Evolutionary conservation across 352 stramenopile species (phyloP), one percentile per base, ranked within the genome.

Genomic region (Peronospora farinosa): DNA sequence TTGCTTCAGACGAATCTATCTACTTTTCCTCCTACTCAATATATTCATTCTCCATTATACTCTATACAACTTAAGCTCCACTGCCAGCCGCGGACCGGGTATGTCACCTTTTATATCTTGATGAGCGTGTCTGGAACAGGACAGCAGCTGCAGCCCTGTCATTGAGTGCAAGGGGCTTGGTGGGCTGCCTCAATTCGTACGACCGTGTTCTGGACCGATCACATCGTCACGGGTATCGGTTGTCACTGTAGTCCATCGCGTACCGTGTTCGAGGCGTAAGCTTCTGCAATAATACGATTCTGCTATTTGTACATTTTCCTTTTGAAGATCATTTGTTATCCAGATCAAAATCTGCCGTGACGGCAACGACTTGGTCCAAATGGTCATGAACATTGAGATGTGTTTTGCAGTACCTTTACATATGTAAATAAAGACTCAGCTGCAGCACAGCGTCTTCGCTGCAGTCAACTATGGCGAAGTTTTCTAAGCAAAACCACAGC

Each of bases 241-340:
- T 48, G 77, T 17, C 61, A 78, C 33, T 72, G 69, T 51, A 73
- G 60, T 66, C 61, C 27, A 74, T 86, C n/a, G 41, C 61, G 10
- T 63, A 88, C 55, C 74, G 77, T n/a, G 27, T n/a, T 88, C 43
- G 68, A 84, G 19, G 19, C 19, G 19, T 21, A 1, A 41, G 66
- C 60, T 35, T 74, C 74, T 47, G 78, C 79, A 40, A 74, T 74
- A 44, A 69, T 83, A 49, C 74, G 70, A 0, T 66, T 88, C 38
- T 79, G 69, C 69, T 88, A 86, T 66, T 72, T 85, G 72, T 5
- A 74, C 86, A 0, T 74, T 70, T 15, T 74, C 74, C 6, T 51
- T 88, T 6, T n/a, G n/a, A 73, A 86, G 51, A 32, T 7, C 12
- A 13, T 7, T 12, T 32, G 4, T 32, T 4, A 32, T 32, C 28